Evolutionary conservation across 495 filamentous ascomycete species (phyloP).

Genomic region (Penicillium roqueforti): DNA sequence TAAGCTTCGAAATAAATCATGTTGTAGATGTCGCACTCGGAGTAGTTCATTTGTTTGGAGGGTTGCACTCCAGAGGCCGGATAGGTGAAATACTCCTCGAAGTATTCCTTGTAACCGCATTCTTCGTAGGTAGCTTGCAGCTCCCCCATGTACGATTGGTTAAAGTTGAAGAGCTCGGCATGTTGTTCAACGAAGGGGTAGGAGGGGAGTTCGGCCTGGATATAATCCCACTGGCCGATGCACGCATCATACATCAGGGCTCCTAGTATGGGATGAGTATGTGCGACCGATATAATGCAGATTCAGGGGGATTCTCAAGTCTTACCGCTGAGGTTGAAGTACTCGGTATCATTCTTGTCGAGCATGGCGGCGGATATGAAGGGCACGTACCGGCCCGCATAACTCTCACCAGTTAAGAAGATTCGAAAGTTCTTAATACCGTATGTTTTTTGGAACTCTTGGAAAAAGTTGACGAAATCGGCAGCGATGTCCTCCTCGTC

Average conservation of each 20-base stretch:
- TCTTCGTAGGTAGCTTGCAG: neutral
- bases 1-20: conserved; percentile 2
- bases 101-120: conserved; percentile 1
- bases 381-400: conserved; percentile 1
- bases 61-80: conserved; percentile 3
- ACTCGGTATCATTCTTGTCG: conserved; percentile 3
- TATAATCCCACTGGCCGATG: conserved; percentile 6
- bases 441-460: conserved; percentile 1
- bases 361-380: conserved; percentile 4
- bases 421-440: conserved; percentile 1
- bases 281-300: neutral
- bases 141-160: conserved; percentile 1
- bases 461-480: neutral
- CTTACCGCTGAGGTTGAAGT: conserved; percentile 4
- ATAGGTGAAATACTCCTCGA: conserved; percentile 1
- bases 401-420: conserved; percentile 3
- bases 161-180: conserved; percentile 3
- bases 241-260: conserved; percentile 1
- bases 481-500: neutral
- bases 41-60: neutral
- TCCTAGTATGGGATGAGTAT: conserved; percentile 2
- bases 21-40: conserved; percentile 5
- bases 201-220: conserved; percentile 1
- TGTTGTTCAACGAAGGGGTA: conserved; percentile 4
- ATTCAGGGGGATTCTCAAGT: no score